Conservation (phyloP, 106 monocot species). For the Phalaenopsis aphrodite region DNA sequence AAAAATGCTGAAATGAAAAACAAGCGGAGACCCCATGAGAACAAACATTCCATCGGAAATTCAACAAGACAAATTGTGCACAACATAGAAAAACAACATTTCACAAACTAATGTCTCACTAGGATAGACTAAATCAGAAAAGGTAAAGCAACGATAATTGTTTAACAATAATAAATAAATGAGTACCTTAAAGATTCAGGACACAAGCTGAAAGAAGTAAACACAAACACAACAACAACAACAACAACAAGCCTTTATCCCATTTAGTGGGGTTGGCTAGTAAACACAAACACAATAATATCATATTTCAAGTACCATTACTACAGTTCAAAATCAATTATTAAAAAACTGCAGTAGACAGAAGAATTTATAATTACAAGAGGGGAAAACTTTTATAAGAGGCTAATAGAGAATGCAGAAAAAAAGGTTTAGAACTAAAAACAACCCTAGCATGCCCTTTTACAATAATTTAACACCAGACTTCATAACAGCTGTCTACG, state of each 20-base stretch:
- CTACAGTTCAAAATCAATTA: neutral
- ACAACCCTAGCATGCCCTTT: neutral
- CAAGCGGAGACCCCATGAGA: neutral
- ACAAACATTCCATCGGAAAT: neutral
- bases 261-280: neutral
- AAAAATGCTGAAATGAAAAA: neutral
- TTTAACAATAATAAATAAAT: neutral
- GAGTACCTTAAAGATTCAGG: neutral
- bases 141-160: neutral
- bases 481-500: neutral
- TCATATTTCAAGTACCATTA: neutral
- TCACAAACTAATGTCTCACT: neutral
- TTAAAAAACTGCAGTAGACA: neutral
- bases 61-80: neutral
- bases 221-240: neutral
- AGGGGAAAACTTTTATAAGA: neutral
- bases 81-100: neutral
- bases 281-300: neutral
- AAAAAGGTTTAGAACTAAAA: neutral
- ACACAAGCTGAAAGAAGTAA: neutral
- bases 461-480: neutral
- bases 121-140: neutral
- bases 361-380: neutral
- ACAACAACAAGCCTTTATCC: too few species aligned
- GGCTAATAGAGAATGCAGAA: neutral